A percentile compares a stretch with the other conserved stretches of the same genome.
Evolutionary conservation across 495 filamentous ascomycete species (phyloP).

Genomic region (Podospora sp.): DNA sequence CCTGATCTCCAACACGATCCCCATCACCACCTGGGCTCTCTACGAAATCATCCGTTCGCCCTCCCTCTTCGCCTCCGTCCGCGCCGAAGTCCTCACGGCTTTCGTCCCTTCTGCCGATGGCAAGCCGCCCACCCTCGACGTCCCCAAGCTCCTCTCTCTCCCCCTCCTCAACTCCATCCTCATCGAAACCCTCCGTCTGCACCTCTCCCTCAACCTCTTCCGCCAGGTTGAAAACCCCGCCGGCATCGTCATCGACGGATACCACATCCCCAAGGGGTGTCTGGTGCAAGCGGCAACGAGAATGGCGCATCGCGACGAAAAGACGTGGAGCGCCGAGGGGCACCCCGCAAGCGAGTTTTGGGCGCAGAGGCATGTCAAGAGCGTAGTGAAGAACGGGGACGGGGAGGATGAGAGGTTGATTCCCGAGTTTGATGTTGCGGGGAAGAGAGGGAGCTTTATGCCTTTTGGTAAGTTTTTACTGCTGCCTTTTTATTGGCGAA

Average conservation of each 20-base stretch:
- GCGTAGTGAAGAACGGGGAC: slow-evolving; percentile 1
- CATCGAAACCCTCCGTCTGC: slow-evolving; percentile 40
- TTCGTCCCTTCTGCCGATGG: slow-evolving; percentile 11
- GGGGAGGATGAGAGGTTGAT: background rate
- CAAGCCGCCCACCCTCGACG: slow-evolving; percentile 22
- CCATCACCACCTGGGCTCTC: slow-evolving; percentile 29
- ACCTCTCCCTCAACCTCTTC: slow-evolving; percentile 22
- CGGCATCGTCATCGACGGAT: slow-evolving; percentile 24
- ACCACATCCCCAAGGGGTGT: slow-evolving; percentile 21
- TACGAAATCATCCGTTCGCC: slow-evolving; percentile 32
- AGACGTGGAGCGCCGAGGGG: slow-evolving; percentile 30
- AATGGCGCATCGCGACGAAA: slow-evolving; percentile 32
- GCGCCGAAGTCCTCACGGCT: slow-evolving; percentile 22
- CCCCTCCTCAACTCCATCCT: slow-evolving; percentile 43
- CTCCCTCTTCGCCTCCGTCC: slow-evolving; percentile 22
- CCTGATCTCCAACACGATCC: slow-evolving; percentile 35
- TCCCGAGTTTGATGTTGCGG: background rate
- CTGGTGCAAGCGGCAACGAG: slow-evolving; percentile 22
- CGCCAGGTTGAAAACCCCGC: slow-evolving; percentile 2
- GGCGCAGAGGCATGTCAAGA: slow-evolving; percentile 33
- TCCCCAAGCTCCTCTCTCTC: slow-evolving; percentile 28
- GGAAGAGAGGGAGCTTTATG: slow-evolving; percentile 4
- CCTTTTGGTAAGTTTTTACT: slow-evolving; percentile 5
- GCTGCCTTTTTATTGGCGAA: background rate
- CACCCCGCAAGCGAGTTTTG: slow-evolving; percentile 41